Evolutionary conservation across 2,329 filamentous ascomycete genomes (phyloP).

Genomic region (Colletotrichum tabaci): DNA sequence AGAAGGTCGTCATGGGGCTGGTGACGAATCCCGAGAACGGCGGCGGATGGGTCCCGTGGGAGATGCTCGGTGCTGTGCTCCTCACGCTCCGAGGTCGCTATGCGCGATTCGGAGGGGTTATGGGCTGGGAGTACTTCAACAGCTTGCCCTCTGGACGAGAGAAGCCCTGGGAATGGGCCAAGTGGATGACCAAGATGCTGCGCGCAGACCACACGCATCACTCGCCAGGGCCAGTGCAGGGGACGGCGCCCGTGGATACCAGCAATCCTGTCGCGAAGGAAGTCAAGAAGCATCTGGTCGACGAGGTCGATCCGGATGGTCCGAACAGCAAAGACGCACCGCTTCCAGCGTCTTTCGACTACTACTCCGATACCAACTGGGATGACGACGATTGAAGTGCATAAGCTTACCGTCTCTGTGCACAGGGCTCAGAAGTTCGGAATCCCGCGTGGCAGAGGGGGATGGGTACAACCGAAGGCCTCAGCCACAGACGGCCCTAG

Average conservation of each 20-base stretch:
- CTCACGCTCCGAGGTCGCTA: constrained; percentile 64
- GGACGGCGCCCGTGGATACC: background rate
- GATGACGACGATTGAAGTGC: constrained; percentile 26
- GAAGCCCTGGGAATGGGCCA: constrained; percentile 85
- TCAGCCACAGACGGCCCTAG: background rate
- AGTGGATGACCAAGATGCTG: constrained; percentile 70
- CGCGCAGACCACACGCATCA: constrained; percentile 46
- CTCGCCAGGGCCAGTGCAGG: constrained; percentile 14
- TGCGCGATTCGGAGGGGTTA: constrained; percentile 84
- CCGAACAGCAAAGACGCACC: constrained; percentile 47
- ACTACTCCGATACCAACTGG: constrained; percentile 50
- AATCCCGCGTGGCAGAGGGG: background rate
- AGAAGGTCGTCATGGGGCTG: constrained; percentile 84
- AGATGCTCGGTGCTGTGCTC: constrained; percentile 63
- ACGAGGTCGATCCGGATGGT: constrained; percentile 48
- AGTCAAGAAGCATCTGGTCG: constrained; percentile 32
- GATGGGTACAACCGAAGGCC: too few species aligned
- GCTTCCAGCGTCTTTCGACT: constrained; percentile 52
- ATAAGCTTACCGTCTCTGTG: too few species aligned
- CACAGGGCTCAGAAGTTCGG: too few species aligned
- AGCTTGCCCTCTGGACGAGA: constrained; percentile 74
- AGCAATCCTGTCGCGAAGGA: constrained; percentile 29
- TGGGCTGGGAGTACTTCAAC: constrained; percentile 98
- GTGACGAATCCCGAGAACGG: constrained; percentile 86
- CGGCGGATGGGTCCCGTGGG: constrained; percentile 63